These are phyloP conservation scores for Herpotrichia juniperi DNA, from an alignment of 2,329 filamentous ascomycete species.

Conservation along the genomic window DNA sequence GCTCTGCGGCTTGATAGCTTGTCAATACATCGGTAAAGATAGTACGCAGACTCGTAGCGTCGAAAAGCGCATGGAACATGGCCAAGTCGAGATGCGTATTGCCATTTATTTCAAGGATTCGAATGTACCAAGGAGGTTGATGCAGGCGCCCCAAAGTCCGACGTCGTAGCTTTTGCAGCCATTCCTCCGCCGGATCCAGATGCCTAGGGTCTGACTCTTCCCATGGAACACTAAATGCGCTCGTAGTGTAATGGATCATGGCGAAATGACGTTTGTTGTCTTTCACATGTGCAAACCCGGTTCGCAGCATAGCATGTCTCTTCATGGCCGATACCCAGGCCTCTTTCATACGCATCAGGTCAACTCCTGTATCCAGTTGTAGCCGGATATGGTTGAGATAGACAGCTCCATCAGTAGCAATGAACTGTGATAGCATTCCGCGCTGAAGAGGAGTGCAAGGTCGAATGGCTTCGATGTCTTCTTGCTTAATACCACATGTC, in stretches of 20 bases:
- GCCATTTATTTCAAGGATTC: constrained; percentile 48
- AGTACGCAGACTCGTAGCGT: constrained; percentile 73
- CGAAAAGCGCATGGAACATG: constrained; percentile 84
- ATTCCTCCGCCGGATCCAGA: constrained; percentile 19
- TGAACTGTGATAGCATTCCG: constrained; percentile 78
- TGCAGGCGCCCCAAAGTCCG: constrained; percentile 55
- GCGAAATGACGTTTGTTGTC: constrained; percentile 69
- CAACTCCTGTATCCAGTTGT: constrained; percentile 51
- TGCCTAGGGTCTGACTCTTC: not conserved
- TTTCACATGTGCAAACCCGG: constrained; percentile 71
- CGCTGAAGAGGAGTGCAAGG: constrained; percentile 83
- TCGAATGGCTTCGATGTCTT: constrained; percentile 62
- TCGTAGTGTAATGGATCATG: constrained; percentile 69
- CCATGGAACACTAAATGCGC: constrained; percentile 44
- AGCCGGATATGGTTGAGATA: constrained; percentile 79
- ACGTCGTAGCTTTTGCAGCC: constrained; percentile 25
- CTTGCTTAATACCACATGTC: constrained; percentile 33
- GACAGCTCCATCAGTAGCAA: constrained; percentile 67
- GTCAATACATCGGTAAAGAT: constrained; percentile 67
- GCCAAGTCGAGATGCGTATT: constrained; percentile 53
- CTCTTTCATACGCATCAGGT: constrained; percentile 50
- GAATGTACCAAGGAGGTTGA: constrained; percentile 68
- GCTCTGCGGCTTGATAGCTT: constrained; percentile 40
- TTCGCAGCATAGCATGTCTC: constrained; percentile 74
- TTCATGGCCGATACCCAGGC: constrained; percentile 66